Evolutionary conservation across 2,329 filamentous ascomycete species (phyloP).

Genomic region (Rutstroemia sp.): DNA sequence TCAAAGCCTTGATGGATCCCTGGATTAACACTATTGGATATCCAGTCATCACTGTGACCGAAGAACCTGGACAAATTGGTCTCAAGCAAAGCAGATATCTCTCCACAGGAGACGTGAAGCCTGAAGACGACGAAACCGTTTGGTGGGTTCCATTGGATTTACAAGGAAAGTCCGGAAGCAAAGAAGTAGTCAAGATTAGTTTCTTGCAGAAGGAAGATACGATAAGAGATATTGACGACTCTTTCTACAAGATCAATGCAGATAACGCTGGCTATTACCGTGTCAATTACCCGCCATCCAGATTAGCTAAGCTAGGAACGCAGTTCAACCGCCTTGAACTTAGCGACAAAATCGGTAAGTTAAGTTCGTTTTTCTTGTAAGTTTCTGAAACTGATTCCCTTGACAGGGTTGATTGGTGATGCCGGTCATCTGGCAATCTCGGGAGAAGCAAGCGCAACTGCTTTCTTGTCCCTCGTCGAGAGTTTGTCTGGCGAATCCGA

Average conservation of each 20-base stretch:
- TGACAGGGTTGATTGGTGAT: slow-evolving; percentile 63
- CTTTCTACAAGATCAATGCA: slow-evolving; percentile 86
- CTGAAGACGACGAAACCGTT: slow-evolving; percentile 81
- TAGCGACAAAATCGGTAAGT: slow-evolving; percentile 79
- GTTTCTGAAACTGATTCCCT: background rate
- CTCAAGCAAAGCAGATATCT: slow-evolving; percentile 86
- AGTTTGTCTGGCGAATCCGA: slow-evolving; percentile 77
- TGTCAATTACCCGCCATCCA: slow-evolving; percentile 48
- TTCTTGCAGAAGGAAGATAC: slow-evolving; percentile 72
- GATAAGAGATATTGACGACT: slow-evolving; percentile 64
- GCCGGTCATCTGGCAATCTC: slow-evolving; percentile 83
- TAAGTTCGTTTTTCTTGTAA: background rate
- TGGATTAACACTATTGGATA: slow-evolving; percentile 98
- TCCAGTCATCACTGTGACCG: slow-evolving; percentile 78
- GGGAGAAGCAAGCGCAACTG: slow-evolving; percentile 74
- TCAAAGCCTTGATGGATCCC: slow-evolving; percentile 79
- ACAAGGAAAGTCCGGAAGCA: slow-evolving; percentile 62
- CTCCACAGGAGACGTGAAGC: slow-evolving; percentile 81
- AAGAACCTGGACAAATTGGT: slow-evolving; percentile 74
- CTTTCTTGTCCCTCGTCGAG: slow-evolving; percentile 75
- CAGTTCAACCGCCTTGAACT: slow-evolving; percentile 69
- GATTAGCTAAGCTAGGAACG: slow-evolving; percentile 72
- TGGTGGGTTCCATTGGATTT: slow-evolving; percentile 96
- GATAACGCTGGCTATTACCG: slow-evolving; percentile 73
- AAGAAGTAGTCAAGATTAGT: slow-evolving; percentile 56